Base-by-base conservation (phyloP, 371 early-diverging fungal species). In the Saksenaea oblongispora region DNA sequence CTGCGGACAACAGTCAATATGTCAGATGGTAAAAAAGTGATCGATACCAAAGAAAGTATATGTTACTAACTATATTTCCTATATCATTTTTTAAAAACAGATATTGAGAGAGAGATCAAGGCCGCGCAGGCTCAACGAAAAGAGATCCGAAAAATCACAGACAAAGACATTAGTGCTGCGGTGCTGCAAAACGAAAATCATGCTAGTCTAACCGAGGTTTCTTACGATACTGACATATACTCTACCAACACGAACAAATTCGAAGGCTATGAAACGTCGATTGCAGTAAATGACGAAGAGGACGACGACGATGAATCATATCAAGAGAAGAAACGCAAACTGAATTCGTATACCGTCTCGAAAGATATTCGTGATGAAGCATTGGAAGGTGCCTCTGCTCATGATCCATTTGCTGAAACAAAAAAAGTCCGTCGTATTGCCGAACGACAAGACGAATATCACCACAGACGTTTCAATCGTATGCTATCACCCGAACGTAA, bases 391-490 rank as follows among this genome's bases (percentile, higher is more conserved):
- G 81, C 80, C 0, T 87, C 86, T 22, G 76, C 78, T n/a, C 74
- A 80, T n/a, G 91, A 92, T 72, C 93, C 93, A 0, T 87, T 92
- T 80, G 90, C 83, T 5, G 81, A 78, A 27, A 72, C 79, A 26
- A 75, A 74, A 26, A 65, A 67, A 26, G 75, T 73, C 54, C 76
- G 84, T 35, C 75, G 81, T 7, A 94, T 97, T 63, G 87, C 87
- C 7, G 96, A 95, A 51, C 76, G 97, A 55, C 92, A 96, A 70
- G 87, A 85, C 73, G 95, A 95, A 57, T 96, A 98, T 65, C 90
- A 92, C 51, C 86, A 86, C 58, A 87, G 93, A 34, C 78, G 95
- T 35, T 86, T 87, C 60, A 86, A 86, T 54, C 86, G 98, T 9
- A 83, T 82, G 60, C 84, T 98, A 24, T 95, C 97, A 11, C 96